These are phyloP conservation scores for Neostapfia colusana DNA, from an alignment of 176 grass and related monocot species.

Conservation along the genomic window DNA sequence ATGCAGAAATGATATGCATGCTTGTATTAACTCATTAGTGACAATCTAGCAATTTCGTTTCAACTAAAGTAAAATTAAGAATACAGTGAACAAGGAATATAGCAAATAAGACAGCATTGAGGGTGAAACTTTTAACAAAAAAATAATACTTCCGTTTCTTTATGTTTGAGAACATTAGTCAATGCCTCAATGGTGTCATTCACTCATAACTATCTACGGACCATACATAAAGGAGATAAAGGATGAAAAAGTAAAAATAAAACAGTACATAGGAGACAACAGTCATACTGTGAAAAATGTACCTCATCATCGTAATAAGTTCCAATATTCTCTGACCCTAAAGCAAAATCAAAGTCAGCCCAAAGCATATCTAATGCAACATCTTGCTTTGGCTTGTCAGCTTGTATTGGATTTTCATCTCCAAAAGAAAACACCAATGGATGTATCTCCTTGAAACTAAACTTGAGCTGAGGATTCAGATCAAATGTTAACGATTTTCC, in stretches of 20 bases:
- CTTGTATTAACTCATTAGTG: background rate
- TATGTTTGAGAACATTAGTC: conserved; percentile 9
- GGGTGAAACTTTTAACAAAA: conserved; percentile 7
- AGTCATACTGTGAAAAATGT: conserved; percentile 33
- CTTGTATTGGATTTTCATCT: conserved; percentile 43
- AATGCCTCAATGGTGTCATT: conserved; percentile 1
- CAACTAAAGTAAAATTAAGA: background rate
- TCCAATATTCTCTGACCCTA: conserved; percentile 77
- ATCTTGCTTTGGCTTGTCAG: conserved; percentile 53
- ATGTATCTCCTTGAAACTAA: conserved; percentile 52
- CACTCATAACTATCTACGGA: background rate
- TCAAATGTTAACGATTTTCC: conserved; percentile 44
- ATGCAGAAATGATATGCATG: background rate
- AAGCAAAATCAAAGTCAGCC: conserved; percentile 81
- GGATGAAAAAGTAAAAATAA: background rate
- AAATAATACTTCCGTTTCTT: conserved; percentile 3
- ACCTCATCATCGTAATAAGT: conserved; percentile 77
- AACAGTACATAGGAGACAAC: background rate
- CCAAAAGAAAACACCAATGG: conserved; percentile 78
- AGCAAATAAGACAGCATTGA: conserved; percentile 13
- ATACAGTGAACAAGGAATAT: conserved; percentile 5
- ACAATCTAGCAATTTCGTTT: conserved; percentile 14
- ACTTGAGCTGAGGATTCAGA: conserved; percentile 45
- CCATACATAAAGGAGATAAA: conserved; percentile 28
- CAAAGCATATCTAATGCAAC: conserved; percentile 57